Evolutionary conservation across 2,329 filamentous ascomycete genomes (phyloP), one percentile per base, ranked within the genome.

Genomic region (Penicillium sclerotiorum): DNA sequence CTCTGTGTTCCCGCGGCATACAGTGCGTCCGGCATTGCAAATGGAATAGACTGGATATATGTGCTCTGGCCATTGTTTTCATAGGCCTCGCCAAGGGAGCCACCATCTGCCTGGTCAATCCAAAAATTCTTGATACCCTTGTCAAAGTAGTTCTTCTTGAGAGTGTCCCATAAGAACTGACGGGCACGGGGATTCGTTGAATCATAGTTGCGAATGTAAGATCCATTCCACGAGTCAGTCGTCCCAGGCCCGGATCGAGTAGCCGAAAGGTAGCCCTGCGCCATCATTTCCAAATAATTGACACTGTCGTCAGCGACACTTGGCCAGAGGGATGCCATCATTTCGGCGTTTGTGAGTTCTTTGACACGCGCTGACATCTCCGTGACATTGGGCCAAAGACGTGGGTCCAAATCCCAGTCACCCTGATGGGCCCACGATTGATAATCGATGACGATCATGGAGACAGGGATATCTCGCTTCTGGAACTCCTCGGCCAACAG

Each of bases 261-360:
- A 0, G 81, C 77, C 36, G 85, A 80, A 1, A 87, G 73, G 3
- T 78, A 72, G 0, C 84, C 84, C 9, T 75, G 73, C 38, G 82
- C 77, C 0, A 82, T 65, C 80, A 86, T 84, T 49, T 84, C 77
- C 1, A 72, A 57, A 58, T 79, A 86, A 61, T 85, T 85, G 32
- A 82, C 77, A 1, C 77, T 81, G 1, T 66, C 59, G 8, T 74
- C 73, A 33, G 85, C 80, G 0, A 86, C 82, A 0, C 82, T 85
- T 0, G 84, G 84, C 84, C 84, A 87, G 47, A 87, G 79, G 0
- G 81, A 85, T 0, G 86, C 81, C 82, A 87, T 86, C 20, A 85
- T 74, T 58, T 86, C 82, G 27, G 86, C 78, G 0, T 73, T 66
- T 1, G 68, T 73, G 54, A 86, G 63, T 0, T 75, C 69, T 35